A percentile compares a stretch with the other conserved stretches of the same genome.
These are phyloP conservation scores for Tolypocladium ophioglossoides DNA, from an alignment of 2,329 filamentous ascomycete species.

Conservation along the genomic window DNA sequence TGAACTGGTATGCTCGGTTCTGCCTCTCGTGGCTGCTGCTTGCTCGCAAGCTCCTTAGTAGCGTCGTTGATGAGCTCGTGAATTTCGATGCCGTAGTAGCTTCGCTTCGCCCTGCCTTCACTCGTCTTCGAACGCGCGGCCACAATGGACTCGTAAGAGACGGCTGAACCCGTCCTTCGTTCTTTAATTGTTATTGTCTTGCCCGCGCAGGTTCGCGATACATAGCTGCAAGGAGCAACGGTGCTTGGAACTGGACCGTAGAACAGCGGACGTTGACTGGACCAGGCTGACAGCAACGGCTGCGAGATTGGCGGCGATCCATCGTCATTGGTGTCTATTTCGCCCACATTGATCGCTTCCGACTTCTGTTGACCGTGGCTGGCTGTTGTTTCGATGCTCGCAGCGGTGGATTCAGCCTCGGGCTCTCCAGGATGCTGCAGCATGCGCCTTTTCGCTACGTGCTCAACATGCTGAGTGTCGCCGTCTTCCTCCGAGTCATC, in stretches of 20 bases:
- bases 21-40: slow-evolving; percentile 11
- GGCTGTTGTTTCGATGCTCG: slow-evolving; percentile 4
- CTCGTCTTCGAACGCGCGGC: slow-evolving; percentile 56
- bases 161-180: slow-evolving; percentile 32
- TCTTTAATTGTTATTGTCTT: slow-evolving; percentile 43
- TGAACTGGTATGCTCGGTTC: slow-evolving; percentile 23
- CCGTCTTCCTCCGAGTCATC: slow-evolving; percentile 20
- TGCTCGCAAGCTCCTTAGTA: slow-evolving; percentile 43
- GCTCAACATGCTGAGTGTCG: slow-evolving; percentile 3
- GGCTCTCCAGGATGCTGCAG: slow-evolving; percentile 12
- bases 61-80: slow-evolving; percentile 70
- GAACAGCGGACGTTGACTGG: slow-evolving; percentile 14
- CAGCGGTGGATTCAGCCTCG: not conserved
- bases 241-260: slow-evolving; percentile 14
- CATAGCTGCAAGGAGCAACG: slow-evolving; percentile 22
- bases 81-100: slow-evolving; percentile 90
- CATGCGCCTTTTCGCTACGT: slow-evolving; percentile 20
- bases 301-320: not conserved
- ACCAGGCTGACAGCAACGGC: slow-evolving; percentile 8
- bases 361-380: not conserved
- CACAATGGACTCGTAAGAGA: slow-evolving; percentile 57
- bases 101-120: slow-evolving; percentile 57
- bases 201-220: slow-evolving; percentile 46
- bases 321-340: not conserved
- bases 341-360: not conserved